Percentiles rank a stretch among this genome's conserved stretches.
Evolutionary conservation across 2,329 filamentous ascomycete species (phyloP).

Genomic region (Cladophialophora bantiana): DNA sequence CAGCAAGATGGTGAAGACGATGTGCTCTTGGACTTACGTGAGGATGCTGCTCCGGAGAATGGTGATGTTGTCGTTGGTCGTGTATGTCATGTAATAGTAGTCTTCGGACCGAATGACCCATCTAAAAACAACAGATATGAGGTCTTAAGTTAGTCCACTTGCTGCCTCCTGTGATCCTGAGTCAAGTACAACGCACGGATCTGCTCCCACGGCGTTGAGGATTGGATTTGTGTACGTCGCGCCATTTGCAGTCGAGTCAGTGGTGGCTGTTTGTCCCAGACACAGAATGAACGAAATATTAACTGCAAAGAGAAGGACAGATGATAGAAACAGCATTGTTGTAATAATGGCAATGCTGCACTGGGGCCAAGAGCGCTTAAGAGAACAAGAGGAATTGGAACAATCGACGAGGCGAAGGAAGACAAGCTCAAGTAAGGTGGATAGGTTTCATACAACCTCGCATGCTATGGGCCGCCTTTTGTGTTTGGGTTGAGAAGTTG

Average conservation of each 20-base stretch:
- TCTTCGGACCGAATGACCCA: constrained; percentile 51
- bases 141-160: background rate
- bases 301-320: background rate
- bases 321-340: background rate
- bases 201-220: constrained; percentile 49
- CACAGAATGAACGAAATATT: background rate
- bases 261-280: constrained; percentile 17
- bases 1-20: too few relatives aligned
- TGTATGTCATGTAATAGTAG: constrained; percentile 53
- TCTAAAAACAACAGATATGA: constrained; percentile 15
- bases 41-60: constrained; percentile 48
- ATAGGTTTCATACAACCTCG: too few relatives aligned
- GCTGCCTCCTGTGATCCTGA: background rate
- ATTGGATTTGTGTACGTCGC: constrained; percentile 52
- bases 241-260: constrained; percentile 42
- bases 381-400: background rate
- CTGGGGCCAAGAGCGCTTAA: background rate
- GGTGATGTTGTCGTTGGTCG: constrained; percentile 51
- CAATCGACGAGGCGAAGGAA: background rate
- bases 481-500: too few relatives aligned
- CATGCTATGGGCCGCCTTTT: too few relatives aligned
- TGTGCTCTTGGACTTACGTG: constrained; percentile 41
- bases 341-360: background rate
- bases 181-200: constrained; percentile 42
- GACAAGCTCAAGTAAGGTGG: background rate